Evolutionary conservation across 306 rosid genomes (phyloP).

Genomic region (Nissolia schottii): DNA sequence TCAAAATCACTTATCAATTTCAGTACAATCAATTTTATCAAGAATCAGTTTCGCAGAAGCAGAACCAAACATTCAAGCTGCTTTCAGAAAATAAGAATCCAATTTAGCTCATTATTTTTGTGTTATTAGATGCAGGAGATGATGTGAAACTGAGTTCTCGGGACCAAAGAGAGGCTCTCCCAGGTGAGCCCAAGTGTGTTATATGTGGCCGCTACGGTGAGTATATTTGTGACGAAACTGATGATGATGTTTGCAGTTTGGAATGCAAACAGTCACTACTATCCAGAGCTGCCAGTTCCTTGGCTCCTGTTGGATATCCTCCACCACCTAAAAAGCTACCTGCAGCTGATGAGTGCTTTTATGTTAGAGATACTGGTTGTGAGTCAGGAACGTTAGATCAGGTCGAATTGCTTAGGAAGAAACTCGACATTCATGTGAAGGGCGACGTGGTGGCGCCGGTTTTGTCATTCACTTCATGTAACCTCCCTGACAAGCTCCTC

Average conservation of each 20-base stretch:
- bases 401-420: constrained; percentile 50
- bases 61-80: no score
- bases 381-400: constrained; percentile 34
- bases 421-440: constrained; percentile 59
- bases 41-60: no score
- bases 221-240: constrained; percentile 76
- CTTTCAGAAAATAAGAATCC: background rate
- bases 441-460: constrained; percentile 55
- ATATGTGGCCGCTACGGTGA: constrained; percentile 81
- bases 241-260: constrained; percentile 81
- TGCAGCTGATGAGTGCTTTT: constrained; percentile 70
- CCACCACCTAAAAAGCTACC: constrained; percentile 37
- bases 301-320: constrained; percentile 15
- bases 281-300: constrained; percentile 30
- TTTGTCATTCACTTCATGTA: constrained; percentile 53
- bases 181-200: constrained; percentile 69
- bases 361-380: constrained; percentile 46
- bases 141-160: constrained; percentile 48
- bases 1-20: no score
- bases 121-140: constrained; percentile 27
- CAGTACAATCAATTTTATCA: no score
- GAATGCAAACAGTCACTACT: constrained; percentile 66
- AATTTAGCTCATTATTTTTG: constrained; percentile 7
- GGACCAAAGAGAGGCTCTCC: constrained; percentile 72
- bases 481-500: constrained; percentile 62